Evolutionary conservation across 2,329 filamentous ascomycete genomes (phyloP).

Genomic region (Drechslerella dactyloides): DNA sequence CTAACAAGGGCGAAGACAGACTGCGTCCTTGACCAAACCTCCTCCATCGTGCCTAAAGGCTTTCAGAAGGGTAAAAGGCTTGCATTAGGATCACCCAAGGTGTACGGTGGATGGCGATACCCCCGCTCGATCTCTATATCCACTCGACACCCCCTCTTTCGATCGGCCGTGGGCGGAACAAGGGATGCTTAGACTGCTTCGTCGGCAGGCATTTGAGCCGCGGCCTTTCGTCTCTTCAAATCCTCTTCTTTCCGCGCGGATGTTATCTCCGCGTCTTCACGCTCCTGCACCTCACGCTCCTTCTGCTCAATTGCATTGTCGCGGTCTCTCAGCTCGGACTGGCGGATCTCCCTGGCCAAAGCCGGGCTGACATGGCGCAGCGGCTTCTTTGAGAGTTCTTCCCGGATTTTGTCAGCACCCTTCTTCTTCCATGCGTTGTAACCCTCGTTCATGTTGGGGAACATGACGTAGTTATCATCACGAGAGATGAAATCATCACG

Average conservation of each 20-base stretch:
- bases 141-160: constrained; percentile 11
- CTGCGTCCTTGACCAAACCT: too few species aligned
- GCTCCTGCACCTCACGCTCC: constrained; percentile 39
- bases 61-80: too few species aligned
- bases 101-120: too few species aligned
- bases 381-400: constrained; percentile 48
- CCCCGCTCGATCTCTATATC: neutral
- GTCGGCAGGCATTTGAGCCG: constrained; percentile 35
- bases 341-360: constrained; percentile 37
- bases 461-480: constrained; percentile 59
- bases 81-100: too few species aligned
- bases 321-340: constrained; percentile 39
- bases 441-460: constrained; percentile 60
- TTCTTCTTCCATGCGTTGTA: constrained; percentile 63
- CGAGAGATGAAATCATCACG: constrained; percentile 64
- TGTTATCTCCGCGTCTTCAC: constrained; percentile 23
- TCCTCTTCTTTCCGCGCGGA: constrained; percentile 25
- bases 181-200: constrained; percentile 24
- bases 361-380: constrained; percentile 43
- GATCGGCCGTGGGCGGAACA: too few species aligned
- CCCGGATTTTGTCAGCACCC: constrained; percentile 60
- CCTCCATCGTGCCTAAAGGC: too few species aligned
- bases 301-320: constrained; percentile 40
- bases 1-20: too few species aligned
- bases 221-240: constrained; percentile 26